phyloP scores from a whole-genome alignment of 345 rosid genomes.

The Toxicodendron radicans region DNA sequence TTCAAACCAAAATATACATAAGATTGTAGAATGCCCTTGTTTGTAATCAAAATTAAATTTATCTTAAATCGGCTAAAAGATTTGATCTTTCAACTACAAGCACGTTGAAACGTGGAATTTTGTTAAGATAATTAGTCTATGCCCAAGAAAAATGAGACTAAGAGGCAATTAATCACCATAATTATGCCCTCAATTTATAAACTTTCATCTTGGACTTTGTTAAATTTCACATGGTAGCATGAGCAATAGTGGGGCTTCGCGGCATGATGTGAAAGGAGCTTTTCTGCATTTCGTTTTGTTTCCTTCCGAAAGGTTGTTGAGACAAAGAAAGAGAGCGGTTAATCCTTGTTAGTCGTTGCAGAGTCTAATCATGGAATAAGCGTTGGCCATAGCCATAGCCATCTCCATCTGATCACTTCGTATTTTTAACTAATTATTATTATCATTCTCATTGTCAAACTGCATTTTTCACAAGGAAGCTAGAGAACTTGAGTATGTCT shows the following conservation, averaged over 20 bases:
- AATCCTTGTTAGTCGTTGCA: background rate
- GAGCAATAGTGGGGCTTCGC: conserved; percentile 14
- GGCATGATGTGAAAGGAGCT: background rate
- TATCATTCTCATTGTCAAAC: conserved; percentile 1
- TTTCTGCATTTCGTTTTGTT: background rate
- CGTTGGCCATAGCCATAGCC: background rate
- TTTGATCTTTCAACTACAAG: background rate
- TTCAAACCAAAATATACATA: too few relatives aligned
- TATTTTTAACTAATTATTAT: background rate
- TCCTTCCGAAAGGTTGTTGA: background rate
- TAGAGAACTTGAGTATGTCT: conserved; percentile 26
- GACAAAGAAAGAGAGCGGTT: background rate
- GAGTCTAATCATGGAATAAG: conserved; percentile 6
- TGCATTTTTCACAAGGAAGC: background rate
- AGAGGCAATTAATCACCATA: conserved; percentile 11
- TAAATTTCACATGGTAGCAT: conserved; percentile 24
- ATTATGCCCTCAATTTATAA: conserved; percentile 12
- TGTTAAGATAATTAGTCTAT: background rate
- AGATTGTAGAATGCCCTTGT: too few relatives aligned
- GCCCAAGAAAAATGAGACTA: background rate
- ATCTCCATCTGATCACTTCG: background rate
- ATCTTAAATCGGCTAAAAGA: background rate
- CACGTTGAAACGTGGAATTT: background rate
- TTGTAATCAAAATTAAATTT: too few relatives aligned
- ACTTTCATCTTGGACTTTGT: conserved; percentile 23